Conservation (phyloP, 768 basidiomycete species). For the Hydnomerulius pinastri region DNA sequence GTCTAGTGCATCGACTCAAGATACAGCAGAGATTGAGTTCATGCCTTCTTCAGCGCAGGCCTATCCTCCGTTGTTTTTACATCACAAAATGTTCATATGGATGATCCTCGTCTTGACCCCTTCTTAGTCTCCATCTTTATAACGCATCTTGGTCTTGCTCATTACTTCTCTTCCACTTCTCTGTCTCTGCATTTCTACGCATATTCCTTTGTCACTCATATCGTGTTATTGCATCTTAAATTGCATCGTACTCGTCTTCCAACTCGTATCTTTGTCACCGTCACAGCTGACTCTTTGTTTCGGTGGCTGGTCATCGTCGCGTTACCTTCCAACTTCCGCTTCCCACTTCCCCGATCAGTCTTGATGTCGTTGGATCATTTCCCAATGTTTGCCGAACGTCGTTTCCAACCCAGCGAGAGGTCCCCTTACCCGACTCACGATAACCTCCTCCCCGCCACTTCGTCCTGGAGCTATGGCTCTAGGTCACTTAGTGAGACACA, state of each 20-base stretch:
- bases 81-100: conserved; percentile 19
- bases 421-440: conserved; percentile 23
- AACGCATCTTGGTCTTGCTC: conserved; percentile 12
- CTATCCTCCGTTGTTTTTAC: conserved; percentile 1
- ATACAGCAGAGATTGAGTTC: conserved; percentile 17
- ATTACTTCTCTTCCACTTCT: conserved; percentile 13
- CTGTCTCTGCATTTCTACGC: conserved; percentile 4
- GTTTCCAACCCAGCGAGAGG: conserved; percentile 31
- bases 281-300: not conserved
- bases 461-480: conserved; percentile 29
- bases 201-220: not conserved
- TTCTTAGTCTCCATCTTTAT: conserved; percentile 25
- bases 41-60: not conserved
- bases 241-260: not conserved
- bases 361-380: conserved; percentile 37
- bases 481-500: conserved; percentile 22
- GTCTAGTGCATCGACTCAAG: conserved; percentile 4
- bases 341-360: conserved; percentile 10
- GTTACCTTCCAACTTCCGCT: not conserved
- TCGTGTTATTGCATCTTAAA: not conserved
- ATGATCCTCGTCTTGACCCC: conserved; percentile 24
- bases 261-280: not conserved
- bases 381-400: conserved; percentile 32
- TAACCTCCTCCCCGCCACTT: conserved; percentile 17
- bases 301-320: not conserved